A percentile compares a stretch with the other conserved stretches of the same genome.
Evolutionary conservation across 306 rosid genomes (phyloP).

Genomic region (Pueraria montana): DNA sequence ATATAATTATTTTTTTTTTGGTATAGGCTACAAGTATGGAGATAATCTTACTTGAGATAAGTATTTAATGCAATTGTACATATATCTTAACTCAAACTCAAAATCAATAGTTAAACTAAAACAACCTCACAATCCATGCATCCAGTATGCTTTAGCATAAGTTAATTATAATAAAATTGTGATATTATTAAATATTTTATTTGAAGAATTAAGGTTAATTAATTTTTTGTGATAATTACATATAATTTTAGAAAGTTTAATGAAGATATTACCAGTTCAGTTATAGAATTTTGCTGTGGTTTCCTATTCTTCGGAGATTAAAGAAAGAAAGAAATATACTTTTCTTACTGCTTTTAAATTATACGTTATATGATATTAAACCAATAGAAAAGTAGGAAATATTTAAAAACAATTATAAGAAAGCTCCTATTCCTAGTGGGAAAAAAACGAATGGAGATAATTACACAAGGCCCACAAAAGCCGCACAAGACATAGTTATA

Average conservation of each 20-base stretch:
- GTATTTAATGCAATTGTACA: too few species aligned
- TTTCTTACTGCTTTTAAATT: background rate
- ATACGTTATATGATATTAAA: background rate
- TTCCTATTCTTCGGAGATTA: background rate
- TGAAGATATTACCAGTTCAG: background rate
- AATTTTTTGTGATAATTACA: background rate
- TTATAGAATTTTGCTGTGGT: background rate
- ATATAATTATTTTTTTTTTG: too few species aligned
- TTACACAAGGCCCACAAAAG: background rate
- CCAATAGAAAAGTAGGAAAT: background rate
- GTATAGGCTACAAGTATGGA: too few species aligned
- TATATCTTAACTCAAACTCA: too few species aligned
- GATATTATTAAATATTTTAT: background rate
- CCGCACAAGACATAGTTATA: too few species aligned
- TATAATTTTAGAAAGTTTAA: background rate
- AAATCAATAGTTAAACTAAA: too few species aligned
- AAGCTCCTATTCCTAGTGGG: background rate
- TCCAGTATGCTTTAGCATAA: too few species aligned
- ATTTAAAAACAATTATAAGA: background rate
- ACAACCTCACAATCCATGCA: too few species aligned
- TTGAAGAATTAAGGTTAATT: background rate
- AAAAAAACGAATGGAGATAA: background rate
- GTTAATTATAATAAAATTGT: background rate
- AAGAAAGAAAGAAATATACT: conserved; percentile 18
- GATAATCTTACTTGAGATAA: too few species aligned